A percentile compares a stretch with the other conserved stretches of the same genome.
Conservation (phyloP, 495 filamentous ascomycete genomes). For the Aspergillus taichungensis region DNA sequence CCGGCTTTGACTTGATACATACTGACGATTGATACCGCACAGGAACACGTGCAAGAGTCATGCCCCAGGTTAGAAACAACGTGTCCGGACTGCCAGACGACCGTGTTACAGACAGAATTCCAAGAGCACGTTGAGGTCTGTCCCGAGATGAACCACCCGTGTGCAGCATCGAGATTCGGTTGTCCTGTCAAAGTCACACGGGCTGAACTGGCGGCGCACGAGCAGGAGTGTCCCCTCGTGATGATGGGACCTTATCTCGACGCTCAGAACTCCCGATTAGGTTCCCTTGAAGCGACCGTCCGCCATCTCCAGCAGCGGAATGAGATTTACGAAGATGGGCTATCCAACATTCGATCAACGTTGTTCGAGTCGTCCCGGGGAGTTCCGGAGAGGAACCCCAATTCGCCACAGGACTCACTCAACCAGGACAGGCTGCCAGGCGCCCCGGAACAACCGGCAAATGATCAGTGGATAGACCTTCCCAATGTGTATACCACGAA, state of each 20-base stretch:
- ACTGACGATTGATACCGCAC: neutral
- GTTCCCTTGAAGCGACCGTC: slow-evolving; percentile 47
- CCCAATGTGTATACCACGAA: slow-evolving; percentile 26
- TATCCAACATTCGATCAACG: slow-evolving; percentile 39
- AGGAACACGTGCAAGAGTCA: slow-evolving; percentile 40
- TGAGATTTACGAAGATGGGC: slow-evolving; percentile 48
- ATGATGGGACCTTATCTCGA: slow-evolving; percentile 50
- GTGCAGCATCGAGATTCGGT: slow-evolving; percentile 47
- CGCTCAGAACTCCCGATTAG: slow-evolving; percentile 46
- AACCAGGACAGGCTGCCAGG: neutral
- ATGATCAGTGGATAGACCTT: slow-evolving; percentile 8
- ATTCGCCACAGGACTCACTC: neutral
- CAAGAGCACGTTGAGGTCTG: slow-evolving; percentile 44
- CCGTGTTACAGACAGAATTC: slow-evolving; percentile 40
- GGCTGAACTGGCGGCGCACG: slow-evolving; percentile 42
- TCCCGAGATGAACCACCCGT: slow-evolving; percentile 43
- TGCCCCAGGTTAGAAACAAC: slow-evolving; percentile 41
- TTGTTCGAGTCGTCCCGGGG: slow-evolving; percentile 28
- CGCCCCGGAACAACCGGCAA: neutral
- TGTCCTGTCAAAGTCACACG: slow-evolving; percentile 46
- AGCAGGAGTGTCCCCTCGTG: slow-evolving; percentile 46
- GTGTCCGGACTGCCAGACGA: slow-evolving; percentile 46
- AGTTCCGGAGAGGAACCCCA: slow-evolving; percentile 1
- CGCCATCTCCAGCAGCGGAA: slow-evolving; percentile 49
- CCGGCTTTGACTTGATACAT: neutral